A percentile compares a stretch with the other conserved stretches of the same genome.
Evolutionary conservation across 2,329 filamentous ascomycete genomes (phyloP).

Genomic region (Fusarium palustre): DNA sequence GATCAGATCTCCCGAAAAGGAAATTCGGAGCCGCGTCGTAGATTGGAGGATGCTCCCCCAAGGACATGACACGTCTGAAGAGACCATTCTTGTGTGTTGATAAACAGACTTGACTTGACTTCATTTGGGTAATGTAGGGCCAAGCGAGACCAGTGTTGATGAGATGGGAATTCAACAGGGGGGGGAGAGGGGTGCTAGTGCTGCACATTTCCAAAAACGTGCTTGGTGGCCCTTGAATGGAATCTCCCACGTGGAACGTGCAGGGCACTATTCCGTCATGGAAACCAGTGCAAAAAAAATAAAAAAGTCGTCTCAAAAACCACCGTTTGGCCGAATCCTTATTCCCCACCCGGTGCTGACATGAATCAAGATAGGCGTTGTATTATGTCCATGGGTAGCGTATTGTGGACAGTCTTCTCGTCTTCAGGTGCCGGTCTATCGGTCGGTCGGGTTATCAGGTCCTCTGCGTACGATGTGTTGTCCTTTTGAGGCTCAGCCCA

Average conservation of each 20-base stretch:
- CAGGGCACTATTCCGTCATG: constrained; percentile 46
- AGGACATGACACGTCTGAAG: constrained; percentile 25
- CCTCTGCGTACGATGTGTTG: constrained; percentile 19
- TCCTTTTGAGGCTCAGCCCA: constrained; percentile 29
- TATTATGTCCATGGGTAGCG: constrained; percentile 2
- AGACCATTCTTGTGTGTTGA: constrained; percentile 6
- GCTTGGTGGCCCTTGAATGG: constrained; percentile 34
- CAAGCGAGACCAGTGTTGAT: constrained; percentile 33
- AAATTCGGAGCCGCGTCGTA: constrained; percentile 21
- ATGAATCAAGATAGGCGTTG: constrained; percentile 29
- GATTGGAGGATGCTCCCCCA: constrained; percentile 34
- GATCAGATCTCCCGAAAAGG: constrained; percentile 20
- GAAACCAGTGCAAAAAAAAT: constrained; percentile 37
- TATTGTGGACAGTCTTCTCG: constrained; percentile 1
- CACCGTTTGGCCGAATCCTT: constrained; percentile 38
- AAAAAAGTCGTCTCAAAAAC: constrained; percentile 42
- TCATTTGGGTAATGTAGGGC: constrained; percentile 25
- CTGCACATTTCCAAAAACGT: constrained; percentile 47
- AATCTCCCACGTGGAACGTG: constrained; percentile 50
- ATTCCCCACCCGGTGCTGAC: constrained; percentile 20
- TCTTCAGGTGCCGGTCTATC: constrained; percentile 7
- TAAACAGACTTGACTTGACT: constrained; percentile 2
- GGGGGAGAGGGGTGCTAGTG: constrained; percentile 39
- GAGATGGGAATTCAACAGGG: constrained; percentile 19
- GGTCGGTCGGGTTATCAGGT: constrained; percentile 4